Conservation (phyloP, 2,329 filamentous ascomycete species). For the Fusarium torreyae region DNA sequence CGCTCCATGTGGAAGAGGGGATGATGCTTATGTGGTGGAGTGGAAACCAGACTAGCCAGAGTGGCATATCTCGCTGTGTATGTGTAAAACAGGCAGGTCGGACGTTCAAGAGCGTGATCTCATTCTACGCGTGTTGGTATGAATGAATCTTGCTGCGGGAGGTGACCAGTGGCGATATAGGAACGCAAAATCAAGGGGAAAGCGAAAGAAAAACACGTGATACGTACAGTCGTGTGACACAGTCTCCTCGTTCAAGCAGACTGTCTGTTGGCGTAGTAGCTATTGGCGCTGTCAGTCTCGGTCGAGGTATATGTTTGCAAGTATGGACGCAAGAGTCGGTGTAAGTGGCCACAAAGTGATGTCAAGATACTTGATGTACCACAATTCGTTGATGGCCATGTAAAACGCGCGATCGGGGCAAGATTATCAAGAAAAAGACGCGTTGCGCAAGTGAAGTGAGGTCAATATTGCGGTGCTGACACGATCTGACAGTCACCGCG, state of each 20-base stretch:
- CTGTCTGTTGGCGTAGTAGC: constrained; percentile 33
- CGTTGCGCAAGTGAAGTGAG: constrained; percentile 14
- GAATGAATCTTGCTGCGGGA: neutral
- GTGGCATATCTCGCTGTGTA: constrained; percentile 32
- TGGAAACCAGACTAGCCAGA: constrained; percentile 20
- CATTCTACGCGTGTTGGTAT: constrained; percentile 3
- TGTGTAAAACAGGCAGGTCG: constrained; percentile 48
- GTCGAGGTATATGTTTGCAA: constrained; percentile 31
- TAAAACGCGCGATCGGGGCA: constrained; percentile 20
- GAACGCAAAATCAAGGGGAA: constrained; percentile 11
- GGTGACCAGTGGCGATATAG: neutral
- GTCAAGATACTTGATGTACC: constrained; percentile 16
- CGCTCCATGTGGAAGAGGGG: constrained; percentile 25
- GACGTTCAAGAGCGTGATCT: constrained; percentile 11
- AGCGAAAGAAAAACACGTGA: constrained; percentile 29
- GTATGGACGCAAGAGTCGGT: constrained; percentile 46
- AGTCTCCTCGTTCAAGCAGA: neutral
- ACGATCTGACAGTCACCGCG: constrained; percentile 15
- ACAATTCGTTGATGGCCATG: constrained; percentile 19
- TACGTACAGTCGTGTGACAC: constrained; percentile 43
- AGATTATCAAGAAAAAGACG: constrained; percentile 23
- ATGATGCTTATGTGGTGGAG: constrained; percentile 30
- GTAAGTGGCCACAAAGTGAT: constrained; percentile 45
- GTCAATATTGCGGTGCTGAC: constrained; percentile 20
- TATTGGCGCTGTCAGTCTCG: constrained; percentile 46